phyloP scores from a whole-genome alignment of 768 basidiomycete species.

The Leucocoprinus birnbaumii region DNA sequence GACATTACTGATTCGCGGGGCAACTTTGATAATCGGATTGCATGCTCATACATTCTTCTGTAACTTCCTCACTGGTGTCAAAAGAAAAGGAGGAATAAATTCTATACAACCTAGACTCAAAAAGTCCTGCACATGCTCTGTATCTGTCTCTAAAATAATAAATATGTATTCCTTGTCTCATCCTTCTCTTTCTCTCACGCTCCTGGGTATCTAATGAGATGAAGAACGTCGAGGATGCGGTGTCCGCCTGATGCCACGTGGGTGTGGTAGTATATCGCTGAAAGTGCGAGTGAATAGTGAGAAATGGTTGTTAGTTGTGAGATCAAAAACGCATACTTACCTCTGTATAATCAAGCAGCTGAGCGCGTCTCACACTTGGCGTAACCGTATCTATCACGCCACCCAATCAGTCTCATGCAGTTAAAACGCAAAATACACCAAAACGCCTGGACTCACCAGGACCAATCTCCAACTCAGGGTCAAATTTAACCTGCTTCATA shows the following conservation, averaged over 20 bases:
- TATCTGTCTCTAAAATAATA: slow-evolving; percentile 80
- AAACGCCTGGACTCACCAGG: slow-evolving; percentile 41
- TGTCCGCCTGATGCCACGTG: slow-evolving; percentile 88
- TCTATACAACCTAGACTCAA: neutral
- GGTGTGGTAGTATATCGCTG: slow-evolving; percentile 93
- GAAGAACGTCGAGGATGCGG: slow-evolving; percentile 89
- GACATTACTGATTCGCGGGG: too few relatives aligned
- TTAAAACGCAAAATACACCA: slow-evolving; percentile 30
- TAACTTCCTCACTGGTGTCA: too few relatives aligned
- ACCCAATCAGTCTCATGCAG: neutral
- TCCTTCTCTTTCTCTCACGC: slow-evolving; percentile 51
- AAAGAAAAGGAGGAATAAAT: neutral
- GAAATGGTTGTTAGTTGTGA: neutral
- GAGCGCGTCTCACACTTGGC: slow-evolving; percentile 39
- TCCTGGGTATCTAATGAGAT: slow-evolving; percentile 57
- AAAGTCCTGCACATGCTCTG: neutral
- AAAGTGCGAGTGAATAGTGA: neutral
- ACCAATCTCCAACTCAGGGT: slow-evolving; percentile 74
- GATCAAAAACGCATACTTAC: slow-evolving; percentile 41
- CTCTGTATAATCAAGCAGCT: slow-evolving; percentile 72
- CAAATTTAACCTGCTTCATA: slow-evolving; percentile 77
- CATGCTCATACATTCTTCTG: too few relatives aligned
- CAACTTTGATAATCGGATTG: too few relatives aligned
- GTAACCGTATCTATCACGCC: slow-evolving; percentile 54
- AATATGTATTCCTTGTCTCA: slow-evolving; percentile 69